A percentile compares a stretch with the other conserved stretches of the same genome.
Conservation (phyloP, 148 eudicot genomes). For the Persicaria tinctoria region DNA sequence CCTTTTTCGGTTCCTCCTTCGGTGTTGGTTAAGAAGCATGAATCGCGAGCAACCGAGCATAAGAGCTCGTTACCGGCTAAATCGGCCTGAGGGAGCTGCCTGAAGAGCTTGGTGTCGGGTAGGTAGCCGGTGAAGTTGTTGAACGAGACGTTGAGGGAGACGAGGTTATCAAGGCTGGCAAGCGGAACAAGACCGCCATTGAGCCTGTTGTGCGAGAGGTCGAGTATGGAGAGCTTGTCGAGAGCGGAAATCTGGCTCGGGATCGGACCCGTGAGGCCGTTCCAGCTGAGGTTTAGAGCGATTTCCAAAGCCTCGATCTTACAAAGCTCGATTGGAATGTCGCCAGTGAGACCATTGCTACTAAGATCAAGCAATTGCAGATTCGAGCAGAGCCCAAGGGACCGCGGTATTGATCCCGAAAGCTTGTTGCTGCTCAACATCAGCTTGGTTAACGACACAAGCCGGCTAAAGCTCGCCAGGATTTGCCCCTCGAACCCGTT, state of each 20-base stretch:
- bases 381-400: constrained; percentile 50
- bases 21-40: constrained; percentile 30
- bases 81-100: constrained; percentile 45
- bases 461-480: constrained; percentile 57
- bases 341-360: constrained; percentile 47
- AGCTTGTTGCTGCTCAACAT: constrained; percentile 42
- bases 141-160: constrained; percentile 62
- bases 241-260: constrained; percentile 55
- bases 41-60: constrained; percentile 42
- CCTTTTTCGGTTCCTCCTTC: constrained; percentile 13
- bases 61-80: constrained; percentile 54
- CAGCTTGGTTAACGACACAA: constrained; percentile 51
- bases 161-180: constrained; percentile 45
- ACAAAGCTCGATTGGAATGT: constrained; percentile 46
- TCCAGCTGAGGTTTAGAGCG: constrained; percentile 63
- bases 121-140: constrained; percentile 70
- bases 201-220: constrained; percentile 65
- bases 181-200: constrained; percentile 50
- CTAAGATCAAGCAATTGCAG: constrained; percentile 82
- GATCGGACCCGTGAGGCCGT: constrained; percentile 45
- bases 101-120: constrained; percentile 68
- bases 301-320: constrained; percentile 62
- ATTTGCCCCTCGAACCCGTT: constrained; percentile 50
- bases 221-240: constrained; percentile 54
- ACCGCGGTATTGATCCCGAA: constrained; percentile 55